These are phyloP conservation scores for Halteria grandinella DNA, from an alignment of 73 alveolate species.

Conservation along the genomic window DNA sequence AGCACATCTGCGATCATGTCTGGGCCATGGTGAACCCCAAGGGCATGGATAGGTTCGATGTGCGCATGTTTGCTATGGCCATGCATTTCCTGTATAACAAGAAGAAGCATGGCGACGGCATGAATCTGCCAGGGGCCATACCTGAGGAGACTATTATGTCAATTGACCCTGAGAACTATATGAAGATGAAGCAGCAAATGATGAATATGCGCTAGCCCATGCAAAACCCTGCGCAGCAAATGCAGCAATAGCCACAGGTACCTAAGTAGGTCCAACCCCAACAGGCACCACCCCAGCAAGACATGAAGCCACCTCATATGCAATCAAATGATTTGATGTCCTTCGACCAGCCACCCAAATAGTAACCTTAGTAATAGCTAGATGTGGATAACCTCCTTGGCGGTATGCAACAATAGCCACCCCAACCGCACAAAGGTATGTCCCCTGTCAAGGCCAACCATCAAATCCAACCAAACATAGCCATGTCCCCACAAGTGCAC, in stretches of 20 bases:
- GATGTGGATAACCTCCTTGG: background rate
- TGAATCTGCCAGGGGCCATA: slow-evolving; percentile 38
- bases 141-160: slow-evolving; percentile 49
- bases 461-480: background rate
- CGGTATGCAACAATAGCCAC: background rate
- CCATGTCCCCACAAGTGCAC: slow-evolving; percentile 10
- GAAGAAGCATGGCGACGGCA: slow-evolving; percentile 53
- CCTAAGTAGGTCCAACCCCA: background rate
- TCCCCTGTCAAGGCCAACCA: background rate
- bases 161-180: slow-evolving; percentile 40
- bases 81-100: slow-evolving; percentile 67
- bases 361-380: background rate
- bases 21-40: slow-evolving; percentile 69
- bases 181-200: background rate
- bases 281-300: background rate
- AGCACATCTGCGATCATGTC: slow-evolving; percentile 43
- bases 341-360: no score
- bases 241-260: background rate
- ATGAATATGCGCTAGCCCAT: background rate
- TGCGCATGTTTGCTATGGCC: slow-evolving; percentile 57
- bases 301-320: background rate
- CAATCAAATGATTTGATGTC: background rate
- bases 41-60: slow-evolving; percentile 58
- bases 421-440: background rate
- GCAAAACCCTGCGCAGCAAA: background rate